Evolutionary conservation across 2,329 filamentous ascomycete species (phyloP), one percentile per base, ranked within the genome.

Genomic region (Aspergillus ustus): DNA sequence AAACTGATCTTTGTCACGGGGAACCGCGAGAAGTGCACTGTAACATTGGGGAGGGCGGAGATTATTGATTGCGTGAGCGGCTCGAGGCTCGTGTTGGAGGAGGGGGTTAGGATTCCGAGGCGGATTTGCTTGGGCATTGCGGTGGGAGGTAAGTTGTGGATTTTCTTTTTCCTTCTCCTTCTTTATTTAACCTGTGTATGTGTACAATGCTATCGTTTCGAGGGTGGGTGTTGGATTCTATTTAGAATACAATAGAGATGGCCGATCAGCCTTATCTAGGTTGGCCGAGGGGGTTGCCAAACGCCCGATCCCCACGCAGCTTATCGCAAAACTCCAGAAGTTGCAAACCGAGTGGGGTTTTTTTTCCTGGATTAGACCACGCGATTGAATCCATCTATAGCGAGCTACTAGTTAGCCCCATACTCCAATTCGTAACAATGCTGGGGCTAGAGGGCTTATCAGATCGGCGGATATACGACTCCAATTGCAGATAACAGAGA

Each of bases 31-130:
- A 55, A 55, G 19, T 55, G 52, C 4, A 55, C 52, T 6, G 52
- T 55, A 4, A 55, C 52, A 17, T 34, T 55, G 2, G 40, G 52
- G 20, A 55, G 52, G n/a, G 37, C 7, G 4, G 52, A 40, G 52
- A 55, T 55, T 22, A 55, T 45, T 5, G 52, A 40, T 17, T 19
- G 19, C 22, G 52, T 55, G 19, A 55, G 52, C 20, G 52, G 52
- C 22, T 55, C 52, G 19, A 55, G 52, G 52, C 52, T 55, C 6
- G 52, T 55, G 40, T 55, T 55, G 19, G 52, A 55, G 40, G 52
- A 55, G 40, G 52, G 52, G 29, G 52, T 55, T 4, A 55, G 25
- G 13, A 55, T 25, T 31, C 52, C 52, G 9, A 55, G 52, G 52
- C 52, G 52, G 52, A 55, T 31, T 1, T 15, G 15, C 15, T 55